Base-by-base conservation (phyloP, 306 rosid genomes). In the Sicyos baderoa region DNA sequence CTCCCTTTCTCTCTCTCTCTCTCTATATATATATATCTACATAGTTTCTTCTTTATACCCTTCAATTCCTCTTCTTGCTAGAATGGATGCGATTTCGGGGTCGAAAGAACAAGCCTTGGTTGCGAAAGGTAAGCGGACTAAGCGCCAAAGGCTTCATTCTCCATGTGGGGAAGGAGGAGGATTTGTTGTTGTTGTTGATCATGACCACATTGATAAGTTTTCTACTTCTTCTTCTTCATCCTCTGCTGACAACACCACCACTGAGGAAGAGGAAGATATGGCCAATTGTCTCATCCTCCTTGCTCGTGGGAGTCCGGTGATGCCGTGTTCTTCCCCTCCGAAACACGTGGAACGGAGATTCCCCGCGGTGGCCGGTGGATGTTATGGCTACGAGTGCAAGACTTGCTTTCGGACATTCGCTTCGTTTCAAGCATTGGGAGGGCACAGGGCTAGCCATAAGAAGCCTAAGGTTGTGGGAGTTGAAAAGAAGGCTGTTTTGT, bases 401-500 rank as follows among this genome's bases (percentile, higher is more conserved):
- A 89, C 96, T 2, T 92, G 97, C 25, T 86, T 77, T 80, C 79
- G 86, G 61, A 84, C 95, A 2, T 92, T 92, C 72, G 85, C 95
- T 64, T 89, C 97, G 1, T 92, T 89, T 67, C 97, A 92, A 79
- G 97, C 96, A 4, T 84, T 89, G 5, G 97, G 96, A 0, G 96
- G 97, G 0, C 97, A 89, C 64, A 80, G 97, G 51, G 95, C 97
- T 0, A 89, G 97, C 78, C 97, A 92, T 80, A 92, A 92, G 83
- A 92, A 87, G 76, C 86, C 92, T 4, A 89, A 84, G 15, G 71
- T 53, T 3, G 13, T 45, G 47, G 72, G 74, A 65, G 71, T 53
- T 56, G 62, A 54, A 70, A 79, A 68, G 63, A 70, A 70, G 63
- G 5, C 3, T 35, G 44, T 6, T 40, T 72, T 72, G 7, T 66